Percentiles rank a stretch among this genome's conserved stretches.
Conservation (phyloP, 73 alveolate species). For the Blepharisma japonicum region DNA sequence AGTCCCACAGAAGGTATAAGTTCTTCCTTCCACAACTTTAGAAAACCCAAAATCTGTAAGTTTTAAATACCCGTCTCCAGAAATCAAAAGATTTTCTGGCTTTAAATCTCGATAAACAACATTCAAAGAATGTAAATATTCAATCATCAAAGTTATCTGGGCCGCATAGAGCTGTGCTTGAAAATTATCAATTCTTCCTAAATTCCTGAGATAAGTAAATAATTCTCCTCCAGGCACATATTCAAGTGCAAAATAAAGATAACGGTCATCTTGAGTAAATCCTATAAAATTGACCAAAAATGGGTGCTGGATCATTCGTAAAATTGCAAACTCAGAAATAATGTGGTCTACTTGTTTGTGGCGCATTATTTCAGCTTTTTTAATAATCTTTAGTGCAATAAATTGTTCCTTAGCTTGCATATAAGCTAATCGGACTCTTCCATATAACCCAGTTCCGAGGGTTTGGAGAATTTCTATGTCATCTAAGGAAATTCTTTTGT, state of each 20-base stretch:
- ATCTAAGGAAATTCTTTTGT: conserved; percentile 30
- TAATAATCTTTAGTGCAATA: conserved; percentile 90
- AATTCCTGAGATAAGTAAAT: conserved; percentile 61
- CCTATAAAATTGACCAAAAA: conserved; percentile 80
- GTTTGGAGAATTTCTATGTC: conserved; percentile 88
- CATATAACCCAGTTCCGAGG: conserved; percentile 96
- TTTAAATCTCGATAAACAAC: conserved; percentile 90
- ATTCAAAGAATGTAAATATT: conserved; percentile 89
- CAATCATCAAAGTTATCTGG: conserved; percentile 78
- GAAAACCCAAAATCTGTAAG: conserved; percentile 98
- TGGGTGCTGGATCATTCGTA: conserved; percentile 92
- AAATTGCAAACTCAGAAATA: conserved; percentile 89
- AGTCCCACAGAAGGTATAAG: conserved; percentile 97
- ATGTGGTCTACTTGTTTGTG: conserved; percentile 95
- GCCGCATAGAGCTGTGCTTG: conserved; percentile 64
- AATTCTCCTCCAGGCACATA: conserved; percentile 94
- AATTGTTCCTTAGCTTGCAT: conserved; percentile 76
- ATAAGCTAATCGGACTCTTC: conserved; percentile 78
- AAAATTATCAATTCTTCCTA: conserved; percentile 58
- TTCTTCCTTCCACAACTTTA: conserved; percentile 88
- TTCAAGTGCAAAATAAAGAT: conserved; percentile 88
- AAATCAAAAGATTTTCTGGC: conserved; percentile 90
- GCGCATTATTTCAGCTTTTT: conserved; percentile 89
- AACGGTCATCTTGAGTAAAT: conserved; percentile 79
- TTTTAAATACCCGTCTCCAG: conserved; percentile 93